These are phyloP conservation scores for Chrysanthemum makinoi DNA, from an alignment of 129 eudicot species.

Conservation along the genomic window DNA sequence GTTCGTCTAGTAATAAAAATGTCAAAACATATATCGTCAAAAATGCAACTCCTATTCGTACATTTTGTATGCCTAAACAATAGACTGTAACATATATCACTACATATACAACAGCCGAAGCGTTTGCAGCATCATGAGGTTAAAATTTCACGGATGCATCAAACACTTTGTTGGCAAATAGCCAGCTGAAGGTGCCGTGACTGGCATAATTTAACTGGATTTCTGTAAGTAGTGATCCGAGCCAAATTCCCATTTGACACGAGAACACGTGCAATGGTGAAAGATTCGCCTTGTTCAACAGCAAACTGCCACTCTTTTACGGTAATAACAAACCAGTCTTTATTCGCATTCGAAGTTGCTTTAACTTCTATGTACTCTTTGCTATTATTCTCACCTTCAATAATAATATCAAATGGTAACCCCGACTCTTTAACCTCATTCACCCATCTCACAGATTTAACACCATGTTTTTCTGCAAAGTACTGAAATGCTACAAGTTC, in stretches of 20 bases:
- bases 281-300: slow-evolving; percentile 62
- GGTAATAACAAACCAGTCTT: slow-evolving; percentile 58
- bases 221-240: slow-evolving; percentile 44
- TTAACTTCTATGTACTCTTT: slow-evolving; percentile 72
- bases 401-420: slow-evolving; percentile 60
- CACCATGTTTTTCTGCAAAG: slow-evolving; percentile 32
- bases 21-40: too few relatives aligned
- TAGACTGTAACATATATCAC: not conserved
- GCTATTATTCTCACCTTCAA: slow-evolving; percentile 34
- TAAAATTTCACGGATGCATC: not conserved
- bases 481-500: slow-evolving; percentile 59
- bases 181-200: slow-evolving; percentile 39
- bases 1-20: too few relatives aligned
- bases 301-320: slow-evolving; percentile 74
- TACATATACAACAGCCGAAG: slow-evolving; percentile 9
- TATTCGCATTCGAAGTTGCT: slow-evolving; percentile 48
- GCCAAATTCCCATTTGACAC: slow-evolving; percentile 42
- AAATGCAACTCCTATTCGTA: too few relatives aligned
- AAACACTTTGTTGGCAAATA: not conserved
- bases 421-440: slow-evolving; percentile 64
- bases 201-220: slow-evolving; percentile 56
- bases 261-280: slow-evolving; percentile 60
- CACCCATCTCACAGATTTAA: slow-evolving; percentile 52
- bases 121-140: slow-evolving; percentile 14
- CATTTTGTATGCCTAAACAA: too few relatives aligned